phyloP scores from a whole-genome alignment of 176 grass and related monocot species.

The Triticum dicoccoides region DNA sequence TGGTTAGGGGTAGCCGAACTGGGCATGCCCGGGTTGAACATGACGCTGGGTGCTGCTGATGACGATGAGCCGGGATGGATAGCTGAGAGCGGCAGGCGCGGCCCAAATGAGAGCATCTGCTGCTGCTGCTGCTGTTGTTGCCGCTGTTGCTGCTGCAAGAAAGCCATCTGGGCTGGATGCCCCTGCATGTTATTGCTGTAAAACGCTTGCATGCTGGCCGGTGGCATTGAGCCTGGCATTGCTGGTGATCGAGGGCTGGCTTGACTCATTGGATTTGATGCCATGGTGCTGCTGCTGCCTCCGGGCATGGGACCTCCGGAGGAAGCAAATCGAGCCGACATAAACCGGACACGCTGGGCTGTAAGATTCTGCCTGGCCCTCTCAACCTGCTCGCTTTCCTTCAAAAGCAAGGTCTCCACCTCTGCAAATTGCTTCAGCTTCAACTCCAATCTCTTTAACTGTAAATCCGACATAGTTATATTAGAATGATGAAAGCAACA shows the following conservation, averaged over 20 bases:
- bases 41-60: conserved; percentile 40
- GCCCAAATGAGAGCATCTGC: conserved; percentile 73
- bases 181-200: conserved; percentile 58
- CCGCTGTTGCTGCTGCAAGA: conserved; percentile 57
- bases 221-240: conserved; percentile 28
- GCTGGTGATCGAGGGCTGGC: conserved; percentile 29
- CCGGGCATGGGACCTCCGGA: conserved; percentile 20
- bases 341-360: conserved; percentile 46
- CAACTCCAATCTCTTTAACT: conserved; percentile 96
- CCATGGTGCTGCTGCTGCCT: conserved; percentile 30
- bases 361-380: conserved; percentile 56
- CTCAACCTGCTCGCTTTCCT: conserved; percentile 81
- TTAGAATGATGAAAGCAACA: neutral
- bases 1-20: conserved; percentile 47
- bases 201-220: conserved; percentile 36
- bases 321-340: conserved; percentile 51
- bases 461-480: conserved; percentile 25
- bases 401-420: conserved; percentile 80
- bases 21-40: conserved; percentile 61
- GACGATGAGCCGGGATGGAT: conserved; percentile 58
- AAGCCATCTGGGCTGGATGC: conserved; percentile 62
- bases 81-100: conserved; percentile 71
- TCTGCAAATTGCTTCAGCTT: conserved; percentile 97
- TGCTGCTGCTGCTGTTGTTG: conserved; percentile 48
- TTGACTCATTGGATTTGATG: conserved; percentile 46